Evolutionary conservation across 2,329 filamentous ascomycete genomes (phyloP), one percentile per base, ranked within the genome.

Genomic region (Trichocomaceae sp.): DNA sequence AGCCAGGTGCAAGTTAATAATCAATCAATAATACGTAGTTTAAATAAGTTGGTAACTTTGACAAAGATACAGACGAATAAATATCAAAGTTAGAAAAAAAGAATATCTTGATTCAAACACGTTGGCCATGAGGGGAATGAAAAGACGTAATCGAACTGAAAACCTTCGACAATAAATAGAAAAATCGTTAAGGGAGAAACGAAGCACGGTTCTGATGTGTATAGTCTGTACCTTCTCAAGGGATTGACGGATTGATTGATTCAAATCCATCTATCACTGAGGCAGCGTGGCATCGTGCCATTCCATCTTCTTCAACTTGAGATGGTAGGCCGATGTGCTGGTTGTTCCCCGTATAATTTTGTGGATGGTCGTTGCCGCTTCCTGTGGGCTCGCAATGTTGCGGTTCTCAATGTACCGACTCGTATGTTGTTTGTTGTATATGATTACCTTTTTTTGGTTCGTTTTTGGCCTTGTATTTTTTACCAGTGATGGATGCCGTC

Each of bases 401-500:
- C 45, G 45, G 15, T 26, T 13, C n/a, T 42, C 17, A 29, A 19
- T 15, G 47, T 53, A 19, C 29, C 9, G 31, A 39, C 47, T 47
- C 39, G 39, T 29, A 23, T 52, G 44, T 53, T 41, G 26, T 20
- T 41, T 47, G 51, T 53, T 41, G 47, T 47, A 35, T 35, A 22
- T 37, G 33, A 41, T 35, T 19, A 33, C 37, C 26, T 29, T 47
- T 47, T 47, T 31, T 26, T 46, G 47, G 51, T 54, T 49, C 35
- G 50, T 52, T 49, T 45, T 58, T 35, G 8, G 8, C 31, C 31
- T 35, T 35, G 31, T 61, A 57, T 60, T 57, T 66, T 67, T 65
- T 69, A 69, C 68, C 68, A 69, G 63, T 65, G 67, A 69, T 66
- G 65, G 64, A 63, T 60, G 61, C 58, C 56, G 58, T 56, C 62